These are phyloP conservation scores for Rhizoctonia solani DNA, from an alignment of 1,284 basidiomycete species.

Conservation along the genomic window DNA sequence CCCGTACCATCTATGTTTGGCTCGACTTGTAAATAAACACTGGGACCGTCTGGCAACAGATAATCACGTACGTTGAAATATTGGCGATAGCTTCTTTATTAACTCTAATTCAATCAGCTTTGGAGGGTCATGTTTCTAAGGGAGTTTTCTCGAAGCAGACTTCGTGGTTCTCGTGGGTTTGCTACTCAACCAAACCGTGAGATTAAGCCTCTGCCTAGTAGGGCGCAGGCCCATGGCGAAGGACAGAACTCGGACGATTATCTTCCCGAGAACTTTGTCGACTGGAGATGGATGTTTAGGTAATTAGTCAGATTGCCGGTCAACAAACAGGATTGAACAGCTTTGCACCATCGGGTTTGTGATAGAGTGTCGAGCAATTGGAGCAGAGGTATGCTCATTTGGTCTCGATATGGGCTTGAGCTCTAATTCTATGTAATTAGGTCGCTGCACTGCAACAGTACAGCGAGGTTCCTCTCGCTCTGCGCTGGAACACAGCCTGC, in stretches of 20 bases:
- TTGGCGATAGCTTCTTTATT: slow-evolving; percentile 19
- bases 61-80: slow-evolving; percentile 54
- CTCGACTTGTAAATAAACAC: slow-evolving; percentile 64
- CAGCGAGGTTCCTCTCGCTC: too few relatives aligned
- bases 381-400: slow-evolving; percentile 21
- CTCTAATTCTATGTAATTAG: background rate
- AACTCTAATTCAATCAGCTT: slow-evolving; percentile 50
- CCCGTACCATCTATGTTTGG: slow-evolving; percentile 64
- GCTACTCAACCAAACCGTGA: slow-evolving; percentile 56
- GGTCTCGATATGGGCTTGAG: background rate
- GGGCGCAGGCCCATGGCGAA: slow-evolving; percentile 46
- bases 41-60: slow-evolving; percentile 67
- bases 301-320: slow-evolving; percentile 31
- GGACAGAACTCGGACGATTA: slow-evolving; percentile 5
- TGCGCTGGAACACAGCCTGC: too few relatives aligned
- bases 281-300: slow-evolving; percentile 83
- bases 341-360: slow-evolving; percentile 9
- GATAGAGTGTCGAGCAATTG: slow-evolving; percentile 33
- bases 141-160: slow-evolving; percentile 65
- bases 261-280: slow-evolving; percentile 50
- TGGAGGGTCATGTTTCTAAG: slow-evolving; percentile 62
- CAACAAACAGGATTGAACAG: slow-evolving; percentile 24
- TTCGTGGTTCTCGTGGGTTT: slow-evolving; percentile 49
- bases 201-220: slow-evolving; percentile 61
- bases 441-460: slow-evolving; percentile 7